Evolutionary conservation across 2,329 filamentous ascomycete genomes (phyloP).

Genomic region (Clonostachys chloroleuca): DNA sequence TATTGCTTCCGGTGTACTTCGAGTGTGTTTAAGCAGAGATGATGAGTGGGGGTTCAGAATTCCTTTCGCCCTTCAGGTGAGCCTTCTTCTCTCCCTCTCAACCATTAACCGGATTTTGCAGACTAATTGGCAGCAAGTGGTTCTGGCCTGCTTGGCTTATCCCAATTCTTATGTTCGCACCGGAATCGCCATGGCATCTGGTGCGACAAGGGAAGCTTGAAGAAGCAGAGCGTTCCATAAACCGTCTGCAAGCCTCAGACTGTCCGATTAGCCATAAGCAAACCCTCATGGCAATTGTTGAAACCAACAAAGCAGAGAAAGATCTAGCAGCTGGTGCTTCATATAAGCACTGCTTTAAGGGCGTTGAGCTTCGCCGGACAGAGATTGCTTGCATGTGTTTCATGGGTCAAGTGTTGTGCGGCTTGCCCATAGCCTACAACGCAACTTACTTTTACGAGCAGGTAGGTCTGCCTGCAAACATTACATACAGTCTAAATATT

Average conservation of each 20-base stretch:
- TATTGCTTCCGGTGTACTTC: conserved; percentile 17
- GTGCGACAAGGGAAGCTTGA: conserved; percentile 1
- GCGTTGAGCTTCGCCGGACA: conserved; percentile 37
- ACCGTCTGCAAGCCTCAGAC: neutral
- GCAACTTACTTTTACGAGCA: conserved; percentile 34
- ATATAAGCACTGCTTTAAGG: conserved; percentile 43
- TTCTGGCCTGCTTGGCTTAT: conserved; percentile 32
- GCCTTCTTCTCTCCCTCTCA: neutral
- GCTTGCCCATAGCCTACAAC: conserved; percentile 16
- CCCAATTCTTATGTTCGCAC: conserved; percentile 25
- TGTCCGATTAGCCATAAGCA: conserved; percentile 18
- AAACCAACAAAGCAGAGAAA: conserved; percentile 43
- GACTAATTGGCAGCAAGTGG: conserved; percentile 19
- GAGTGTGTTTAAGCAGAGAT: conserved; percentile 7
- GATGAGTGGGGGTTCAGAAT: conserved; percentile 34
- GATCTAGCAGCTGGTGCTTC: conserved; percentile 28
- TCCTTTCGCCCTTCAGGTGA: conserved; percentile 31
- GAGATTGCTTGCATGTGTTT: conserved; percentile 39
- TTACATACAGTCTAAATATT: conserved; percentile 10
- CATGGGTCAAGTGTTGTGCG: conserved; percentile 32
- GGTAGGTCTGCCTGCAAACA: conserved; percentile 19
- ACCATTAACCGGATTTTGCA: neutral
- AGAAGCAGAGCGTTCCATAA: conserved; percentile 1
- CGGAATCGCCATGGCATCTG: conserved; percentile 18
- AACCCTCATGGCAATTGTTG: conserved; percentile 42